Conservation (phyloP, 805 yeast genomes). For the Schizosaccharomyces osmophilus region DNA sequence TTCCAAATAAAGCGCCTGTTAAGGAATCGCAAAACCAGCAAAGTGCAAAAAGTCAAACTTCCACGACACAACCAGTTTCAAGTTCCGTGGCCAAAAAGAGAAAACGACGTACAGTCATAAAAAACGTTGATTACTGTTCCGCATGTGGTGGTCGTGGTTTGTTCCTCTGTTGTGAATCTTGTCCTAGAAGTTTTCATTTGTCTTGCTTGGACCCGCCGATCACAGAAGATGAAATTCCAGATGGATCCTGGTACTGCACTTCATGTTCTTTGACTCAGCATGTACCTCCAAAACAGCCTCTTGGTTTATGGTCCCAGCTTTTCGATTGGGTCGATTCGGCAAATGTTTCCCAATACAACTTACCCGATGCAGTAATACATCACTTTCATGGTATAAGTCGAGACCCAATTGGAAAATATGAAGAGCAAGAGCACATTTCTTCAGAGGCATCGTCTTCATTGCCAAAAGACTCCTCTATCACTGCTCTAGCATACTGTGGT, state of each 20-base stretch:
- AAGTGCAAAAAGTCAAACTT: neutral
- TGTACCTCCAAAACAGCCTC: conserved; percentile 15
- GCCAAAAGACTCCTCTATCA: neutral
- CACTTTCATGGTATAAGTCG: conserved; percentile 9
- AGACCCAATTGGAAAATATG: neutral
- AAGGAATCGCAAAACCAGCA: neutral
- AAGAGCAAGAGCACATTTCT: neutral
- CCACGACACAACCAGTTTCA: neutral
- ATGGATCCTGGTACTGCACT: conserved; percentile 71
- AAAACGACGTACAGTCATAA: neutral
- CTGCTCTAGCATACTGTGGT: neutral
- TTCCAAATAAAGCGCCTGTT: neutral
- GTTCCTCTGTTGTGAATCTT: conserved; percentile 77
- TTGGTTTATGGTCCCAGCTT: conserved; percentile 29
- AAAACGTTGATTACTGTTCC: conserved; percentile 74
- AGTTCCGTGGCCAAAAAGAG: neutral
- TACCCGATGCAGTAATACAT: conserved; percentile 49
- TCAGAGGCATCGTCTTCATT: neutral
- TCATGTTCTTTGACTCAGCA: conserved; percentile 6
- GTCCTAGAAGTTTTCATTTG: conserved; percentile 82
- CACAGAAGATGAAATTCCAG: conserved; percentile 51
- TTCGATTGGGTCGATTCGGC: conserved; percentile 30
- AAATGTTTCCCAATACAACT: conserved; percentile 40
- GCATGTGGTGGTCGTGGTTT: conserved; percentile 76
- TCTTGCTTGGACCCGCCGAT: conserved; percentile 78